phyloP scores from a whole-genome alignment of 2,329 filamentous ascomycete species.

The Aspergillus nomiae region DNA sequence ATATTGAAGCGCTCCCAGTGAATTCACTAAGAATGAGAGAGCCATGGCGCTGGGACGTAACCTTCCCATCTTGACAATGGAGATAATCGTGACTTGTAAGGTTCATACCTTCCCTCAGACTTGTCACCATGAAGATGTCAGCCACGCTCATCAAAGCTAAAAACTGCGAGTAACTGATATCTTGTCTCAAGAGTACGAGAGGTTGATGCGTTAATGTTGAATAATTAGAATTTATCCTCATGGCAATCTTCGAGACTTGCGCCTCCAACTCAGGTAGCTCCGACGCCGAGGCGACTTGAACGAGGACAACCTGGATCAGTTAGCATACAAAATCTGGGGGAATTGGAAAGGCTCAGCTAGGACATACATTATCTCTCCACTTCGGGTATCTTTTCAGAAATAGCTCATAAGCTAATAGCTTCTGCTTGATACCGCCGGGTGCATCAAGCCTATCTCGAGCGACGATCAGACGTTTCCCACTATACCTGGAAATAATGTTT shows the following conservation, averaged over 20 bases:
- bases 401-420: conserved; percentile 84
- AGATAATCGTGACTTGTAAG: conserved; percentile 91
- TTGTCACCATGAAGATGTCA: conserved; percentile 89
- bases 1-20: conserved; percentile 84
- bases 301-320: conserved; percentile 68
- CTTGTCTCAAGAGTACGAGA: conserved; percentile 87
- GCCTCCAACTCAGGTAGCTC: conserved; percentile 83
- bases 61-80: conserved; percentile 82
- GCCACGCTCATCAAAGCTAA: conserved; percentile 86
- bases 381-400: conserved; percentile 90
- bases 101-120: conserved; percentile 95
- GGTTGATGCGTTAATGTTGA: conserved; percentile 89
- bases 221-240: conserved; percentile 85
- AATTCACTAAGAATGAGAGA: conserved; percentile 93
- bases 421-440: conserved; percentile 87
- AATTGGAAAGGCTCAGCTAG: conserved; percentile 6
- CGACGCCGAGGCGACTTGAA: conserved; percentile 86
- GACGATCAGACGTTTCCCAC: conserved; percentile 85
- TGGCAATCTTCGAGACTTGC: conserved; percentile 88
- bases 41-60: conserved; percentile 73
- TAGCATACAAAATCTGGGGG: not conserved
- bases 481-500: conserved; percentile 77
- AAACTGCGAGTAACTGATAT: conserved; percentile 89
- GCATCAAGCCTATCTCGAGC: conserved; percentile 91
- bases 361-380: conserved; percentile 69